Base-by-base conservation (phyloP, 1,284 basidiomycete genomes). In the Ceratobasidium sp. region DNA sequence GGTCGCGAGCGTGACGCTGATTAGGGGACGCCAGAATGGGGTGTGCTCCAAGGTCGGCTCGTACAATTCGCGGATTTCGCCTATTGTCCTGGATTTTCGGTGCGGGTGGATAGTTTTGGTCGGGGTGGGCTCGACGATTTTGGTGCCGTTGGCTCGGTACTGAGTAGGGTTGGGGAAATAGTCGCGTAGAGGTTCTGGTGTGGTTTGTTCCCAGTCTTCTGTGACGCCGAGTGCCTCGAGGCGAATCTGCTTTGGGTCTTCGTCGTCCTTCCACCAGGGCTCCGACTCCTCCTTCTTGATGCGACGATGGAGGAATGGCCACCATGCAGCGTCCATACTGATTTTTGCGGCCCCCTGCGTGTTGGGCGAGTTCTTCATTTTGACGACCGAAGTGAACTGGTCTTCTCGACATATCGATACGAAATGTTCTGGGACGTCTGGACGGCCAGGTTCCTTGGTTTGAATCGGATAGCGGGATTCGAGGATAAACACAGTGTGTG, bases 21-120 rank as follows among this genome's bases (percentile, higher is more conserved):
- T 57, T 43, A 87, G 79, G 0, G 87, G 86, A 0, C 85, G 84
- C 84, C 83, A 87, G 80, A 85, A 85, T 1, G 84, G 85, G 34
- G 79, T 69, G 0, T 79, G 49, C n/a, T 76, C 59, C 9, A 86
- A 81, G 0, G 80, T 82, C 8, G 81, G 80, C 4, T 83, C 67
- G 79, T 86, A 87, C 54, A 79, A 68, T 11, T 44, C 49, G n/a
- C 84, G 82, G 25, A 79, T 54, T 77, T 79, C 79, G 77, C 79
- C 43, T 77, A 81, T 37, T 83, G 84, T 59, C 84, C 83, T 34
- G 17, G 37, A 5, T 80, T 85, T 84, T 77, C 81, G 82, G 17
- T 82, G 62, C 2, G 66, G 65, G 17, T 61, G 51, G 9, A 65
- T 62, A 43, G 67, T 51, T 37, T 65, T 57, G 9, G 59, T 44